Conservation (phyloP, 164 flowering plant species). For the Sextonia rubra region DNA sequence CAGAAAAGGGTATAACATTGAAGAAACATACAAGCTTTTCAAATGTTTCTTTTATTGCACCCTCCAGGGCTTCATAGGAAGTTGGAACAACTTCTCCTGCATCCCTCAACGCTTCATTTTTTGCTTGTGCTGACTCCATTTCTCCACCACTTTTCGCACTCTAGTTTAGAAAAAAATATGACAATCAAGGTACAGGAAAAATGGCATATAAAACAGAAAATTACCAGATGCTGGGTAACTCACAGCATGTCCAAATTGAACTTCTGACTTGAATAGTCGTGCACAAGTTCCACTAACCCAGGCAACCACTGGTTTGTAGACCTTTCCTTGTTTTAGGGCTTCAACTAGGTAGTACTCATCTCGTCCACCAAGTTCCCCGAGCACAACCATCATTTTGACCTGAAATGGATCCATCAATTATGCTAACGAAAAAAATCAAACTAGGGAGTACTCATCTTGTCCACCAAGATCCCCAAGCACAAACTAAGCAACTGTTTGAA, state of each 20-base stretch:
- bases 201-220: background rate
- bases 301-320: slow-evolving; percentile 94
- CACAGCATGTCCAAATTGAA: slow-evolving; percentile 99
- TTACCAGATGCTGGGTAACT: slow-evolving; percentile 26
- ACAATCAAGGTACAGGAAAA: background rate
- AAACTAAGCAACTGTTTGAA: slow-evolving; percentile 14
- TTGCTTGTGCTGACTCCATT: slow-evolving; percentile 98
- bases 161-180: slow-evolving; percentile 22
- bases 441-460: slow-evolving; percentile 92
- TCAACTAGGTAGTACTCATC: slow-evolving; percentile 98
- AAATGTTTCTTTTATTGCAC: slow-evolving; percentile 85
- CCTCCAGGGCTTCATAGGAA: slow-evolving; percentile 89
- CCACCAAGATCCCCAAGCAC: slow-evolving; percentile 99
- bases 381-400: slow-evolving; percentile 98
- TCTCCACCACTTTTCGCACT: slow-evolving; percentile 99
- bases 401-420: slow-evolving; percentile 18
- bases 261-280: slow-evolving; percentile 94
- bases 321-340: slow-evolving; percentile 89
- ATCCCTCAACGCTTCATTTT: slow-evolving; percentile 86
- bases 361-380: slow-evolving; percentile 98
- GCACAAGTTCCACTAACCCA: slow-evolving; percentile 99
- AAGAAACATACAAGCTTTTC: slow-evolving; percentile 60
- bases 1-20: background rate
- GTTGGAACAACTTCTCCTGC: slow-evolving; percentile 98
- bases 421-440: slow-evolving; percentile 17